Evolutionary conservation across 2,329 filamentous ascomycete genomes (phyloP).

Genomic region (Verticillium longisporum): DNA sequence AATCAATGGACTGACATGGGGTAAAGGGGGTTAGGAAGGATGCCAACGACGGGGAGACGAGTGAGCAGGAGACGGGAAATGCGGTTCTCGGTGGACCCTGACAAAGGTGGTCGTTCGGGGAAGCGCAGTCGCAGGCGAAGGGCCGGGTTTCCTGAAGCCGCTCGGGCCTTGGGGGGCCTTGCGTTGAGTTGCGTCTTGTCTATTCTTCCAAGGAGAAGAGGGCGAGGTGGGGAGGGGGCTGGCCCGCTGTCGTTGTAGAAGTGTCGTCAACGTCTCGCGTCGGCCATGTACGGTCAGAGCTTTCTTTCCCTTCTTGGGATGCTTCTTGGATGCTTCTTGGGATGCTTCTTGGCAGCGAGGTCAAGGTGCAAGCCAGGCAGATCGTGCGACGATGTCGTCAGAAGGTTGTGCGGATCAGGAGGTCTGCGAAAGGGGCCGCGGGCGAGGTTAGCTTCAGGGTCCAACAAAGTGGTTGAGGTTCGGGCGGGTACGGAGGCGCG

Average conservation of each 20-base stretch:
- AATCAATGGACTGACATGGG: conserved; percentile 10
- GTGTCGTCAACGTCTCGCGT: conserved; percentile 3
- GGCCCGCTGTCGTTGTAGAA: conserved; percentile 9
- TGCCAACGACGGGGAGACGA: conserved; percentile 7
- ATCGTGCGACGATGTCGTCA: background rate
- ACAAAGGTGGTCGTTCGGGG: conserved; percentile 6
- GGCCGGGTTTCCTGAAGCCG: background rate
- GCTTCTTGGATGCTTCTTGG: no score
- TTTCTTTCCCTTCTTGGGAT: background rate
- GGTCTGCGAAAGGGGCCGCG: background rate
- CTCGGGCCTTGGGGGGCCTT: conserved; percentile 9
- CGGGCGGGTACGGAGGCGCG: no score
- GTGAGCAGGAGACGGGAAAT: conserved; percentile 8
- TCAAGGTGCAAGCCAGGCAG: background rate
- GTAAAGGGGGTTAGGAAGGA: background rate
- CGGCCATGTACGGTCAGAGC: background rate
- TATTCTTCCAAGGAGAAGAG: background rate
- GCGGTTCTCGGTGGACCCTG: conserved; percentile 2
- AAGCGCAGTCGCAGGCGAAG: background rate
- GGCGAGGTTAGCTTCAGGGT: background rate
- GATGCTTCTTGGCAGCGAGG: background rate
- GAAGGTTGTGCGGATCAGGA: background rate
- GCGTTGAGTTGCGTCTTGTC: background rate
- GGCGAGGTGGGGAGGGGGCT: background rate
- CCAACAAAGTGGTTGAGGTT: no score